Base-by-base conservation (phyloP, 2,329 filamentous ascomycete species). In the Neospermospora avenae region DNA sequence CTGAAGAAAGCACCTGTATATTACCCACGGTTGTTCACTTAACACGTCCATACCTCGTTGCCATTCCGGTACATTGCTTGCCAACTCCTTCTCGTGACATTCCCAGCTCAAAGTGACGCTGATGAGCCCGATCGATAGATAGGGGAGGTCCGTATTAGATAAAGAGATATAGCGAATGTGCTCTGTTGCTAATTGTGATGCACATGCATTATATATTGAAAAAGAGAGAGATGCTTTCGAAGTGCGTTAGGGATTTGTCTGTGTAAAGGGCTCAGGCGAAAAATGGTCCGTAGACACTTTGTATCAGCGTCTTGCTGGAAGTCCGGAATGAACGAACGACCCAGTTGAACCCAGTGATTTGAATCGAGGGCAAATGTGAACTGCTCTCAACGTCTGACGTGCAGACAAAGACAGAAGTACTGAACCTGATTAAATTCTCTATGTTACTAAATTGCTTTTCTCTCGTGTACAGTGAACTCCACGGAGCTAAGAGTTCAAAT, bases 381-480 rank as follows among this genome's bases (percentile, higher is more conserved):
- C 4, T 25, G 31, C 35, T 52, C 7, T 20, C 35, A 25, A 8
- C 11, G 28, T 31, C 28, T 31, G 5, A 10, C 5, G 28, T 6
- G 28, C 5, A 31, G 11, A 45, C 3, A 34, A n/a, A 20, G 13
- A 28, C 16, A 41, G 35, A 7, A 20, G n/a, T 16, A 41, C 22
- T 24, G 24, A 41, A 52, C 28, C 37, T 14, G 28, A 14, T 8
- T 58, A 37, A 44, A 56, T 60, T 60, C 22, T 60, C 58, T 60
- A 60, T 60, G 35, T 25, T 56, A 55, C 35, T 34, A 60, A 56
- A n/a, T 6, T 34, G 42, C 58, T 60, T 59, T 62, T 62, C 31
- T 46, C 48, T 59, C 60, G 60, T 59, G 60, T 62, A 59, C 56
- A 62, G 44, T 55, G 53, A 37, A 41, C 49, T 54, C 57, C 51